Conservation (phyloP, 2,329 filamentous ascomycete genomes). For the Curvularia verruculosa region DNA sequence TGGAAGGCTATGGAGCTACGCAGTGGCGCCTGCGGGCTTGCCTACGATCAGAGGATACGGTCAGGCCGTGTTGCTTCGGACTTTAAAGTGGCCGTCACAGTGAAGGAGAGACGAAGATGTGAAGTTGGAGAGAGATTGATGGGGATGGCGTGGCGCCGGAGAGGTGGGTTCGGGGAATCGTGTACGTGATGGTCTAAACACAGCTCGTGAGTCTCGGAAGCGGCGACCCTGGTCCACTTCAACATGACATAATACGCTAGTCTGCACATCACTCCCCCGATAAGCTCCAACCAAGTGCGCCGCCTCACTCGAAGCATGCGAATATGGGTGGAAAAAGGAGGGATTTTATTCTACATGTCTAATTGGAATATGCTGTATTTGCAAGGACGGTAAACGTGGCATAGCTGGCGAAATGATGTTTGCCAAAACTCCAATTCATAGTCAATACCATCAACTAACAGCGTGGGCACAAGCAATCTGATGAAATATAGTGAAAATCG, state of each 20-base stretch:
- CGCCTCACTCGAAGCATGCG: constrained; percentile 4
- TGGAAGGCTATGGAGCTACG: constrained; percentile 48
- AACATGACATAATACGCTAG: constrained; percentile 28
- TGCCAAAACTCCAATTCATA: background rate
- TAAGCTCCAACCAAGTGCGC: constrained; percentile 10
- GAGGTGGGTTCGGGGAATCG: constrained; percentile 34
- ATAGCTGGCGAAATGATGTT: background rate
- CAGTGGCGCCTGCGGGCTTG: constrained; percentile 40
- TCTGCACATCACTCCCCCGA: constrained; percentile 16
- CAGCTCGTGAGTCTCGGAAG: constrained; percentile 28
- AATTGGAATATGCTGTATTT: background rate
- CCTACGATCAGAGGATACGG: constrained; percentile 8
- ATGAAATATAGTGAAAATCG: constrained; percentile 22
- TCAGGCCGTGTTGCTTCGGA: constrained; percentile 21
- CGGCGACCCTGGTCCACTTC: constrained; percentile 24
- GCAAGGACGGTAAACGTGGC: background rate
- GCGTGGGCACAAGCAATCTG: background rate
- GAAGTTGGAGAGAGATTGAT: constrained; percentile 33
- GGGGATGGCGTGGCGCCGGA: constrained; percentile 41
- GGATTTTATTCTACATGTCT: background rate
- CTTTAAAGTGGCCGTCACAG: constrained; percentile 19
- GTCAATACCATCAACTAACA: constrained; percentile 7
- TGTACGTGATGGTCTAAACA: constrained; percentile 36
- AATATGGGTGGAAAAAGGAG: background rate
- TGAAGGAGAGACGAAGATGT: constrained; percentile 42